Evolutionary conservation across 495 filamentous ascomycete genomes (phyloP).

Genomic region (Copromyces sp.): DNA sequence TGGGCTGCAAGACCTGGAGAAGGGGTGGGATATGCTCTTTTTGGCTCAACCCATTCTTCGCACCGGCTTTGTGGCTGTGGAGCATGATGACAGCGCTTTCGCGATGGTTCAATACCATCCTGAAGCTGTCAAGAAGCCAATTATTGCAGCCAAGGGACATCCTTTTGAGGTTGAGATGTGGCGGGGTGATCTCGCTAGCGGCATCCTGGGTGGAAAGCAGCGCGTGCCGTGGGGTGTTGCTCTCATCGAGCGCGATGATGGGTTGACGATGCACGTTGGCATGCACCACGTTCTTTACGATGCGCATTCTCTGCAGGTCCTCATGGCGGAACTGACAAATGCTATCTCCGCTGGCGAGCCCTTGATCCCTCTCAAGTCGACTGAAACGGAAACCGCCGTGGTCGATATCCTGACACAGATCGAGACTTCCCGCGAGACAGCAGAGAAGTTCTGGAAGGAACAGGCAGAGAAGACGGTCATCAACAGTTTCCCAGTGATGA

Average conservation of each 20-base stretch:
- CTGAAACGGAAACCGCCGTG: conserved; percentile 32
- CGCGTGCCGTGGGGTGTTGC: conserved; percentile 22
- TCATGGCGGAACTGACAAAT: conserved; percentile 46
- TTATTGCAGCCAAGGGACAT: not conserved
- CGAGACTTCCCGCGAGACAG: conserved; percentile 18
- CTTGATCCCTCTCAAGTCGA: not conserved
- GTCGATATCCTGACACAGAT: conserved; percentile 42
- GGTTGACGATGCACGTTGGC: conserved; percentile 34
- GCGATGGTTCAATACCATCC: conserved; percentile 52
- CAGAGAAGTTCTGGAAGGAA: conserved; percentile 51
- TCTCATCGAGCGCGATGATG: conserved; percentile 8
- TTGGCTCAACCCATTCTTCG: conserved; percentile 55
- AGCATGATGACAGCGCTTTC: conserved; percentile 47
- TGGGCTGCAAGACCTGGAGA: conserved; percentile 20
- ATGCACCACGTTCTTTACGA: conserved; percentile 74
- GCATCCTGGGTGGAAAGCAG: conserved; percentile 8
- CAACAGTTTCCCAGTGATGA: conserved; percentile 59
- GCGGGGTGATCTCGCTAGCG: conserved; percentile 10
- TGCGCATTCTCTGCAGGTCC: conserved; percentile 51
- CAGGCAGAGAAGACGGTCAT: conserved; percentile 41
- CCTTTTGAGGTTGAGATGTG: conserved; percentile 23
- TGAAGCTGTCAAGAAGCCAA: not conserved
- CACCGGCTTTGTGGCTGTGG: conserved; percentile 55
- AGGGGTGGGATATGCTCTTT: conserved; percentile 49
- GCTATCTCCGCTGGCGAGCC: not conserved